These are phyloP conservation scores for Bathelium albidoporum DNA, from an alignment of 495 filamentous ascomycete species.

Conservation along the genomic window DNA sequence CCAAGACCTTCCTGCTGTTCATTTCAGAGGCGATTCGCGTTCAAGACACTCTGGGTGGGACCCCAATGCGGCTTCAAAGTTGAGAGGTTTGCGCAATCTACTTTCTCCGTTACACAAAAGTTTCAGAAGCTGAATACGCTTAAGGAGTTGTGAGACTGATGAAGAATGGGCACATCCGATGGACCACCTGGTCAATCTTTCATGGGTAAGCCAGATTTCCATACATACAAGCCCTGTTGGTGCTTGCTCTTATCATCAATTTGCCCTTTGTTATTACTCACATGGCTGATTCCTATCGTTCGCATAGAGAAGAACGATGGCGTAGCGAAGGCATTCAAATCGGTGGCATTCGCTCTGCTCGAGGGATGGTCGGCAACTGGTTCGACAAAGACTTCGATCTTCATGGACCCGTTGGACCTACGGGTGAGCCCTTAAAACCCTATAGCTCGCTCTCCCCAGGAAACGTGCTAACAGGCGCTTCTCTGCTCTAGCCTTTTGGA, in stretches of 20 bases:
- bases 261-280: background rate
- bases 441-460: background rate
- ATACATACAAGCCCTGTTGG: background rate
- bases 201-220: slow-evolving; percentile 26
- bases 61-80: slow-evolving; percentile 48
- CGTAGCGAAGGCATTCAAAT: slow-evolving; percentile 56
- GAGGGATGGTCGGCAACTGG: slow-evolving; percentile 55
- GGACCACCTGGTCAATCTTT: slow-evolving; percentile 55
- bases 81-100: slow-evolving; percentile 26
- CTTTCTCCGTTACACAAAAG: background rate
- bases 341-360: slow-evolving; percentile 45
- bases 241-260: background rate
- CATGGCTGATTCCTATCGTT: slow-evolving; percentile 11
- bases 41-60: slow-evolving; percentile 47
- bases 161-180: slow-evolving; percentile 52
- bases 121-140: slow-evolving; percentile 5
- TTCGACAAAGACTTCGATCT: slow-evolving; percentile 55
- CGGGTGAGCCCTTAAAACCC: slow-evolving; percentile 12
- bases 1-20: slow-evolving; percentile 44
- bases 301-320: slow-evolving; percentile 44
- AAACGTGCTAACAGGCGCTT: background rate
- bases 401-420: slow-evolving; percentile 53
- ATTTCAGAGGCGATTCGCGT: slow-evolving; percentile 46
- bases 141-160: slow-evolving; percentile 48
- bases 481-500: slow-evolving; percentile 49